Evolutionary conservation across 2,329 filamentous ascomycete species (phyloP).

Genomic region (Aspergillus sp.): DNA sequence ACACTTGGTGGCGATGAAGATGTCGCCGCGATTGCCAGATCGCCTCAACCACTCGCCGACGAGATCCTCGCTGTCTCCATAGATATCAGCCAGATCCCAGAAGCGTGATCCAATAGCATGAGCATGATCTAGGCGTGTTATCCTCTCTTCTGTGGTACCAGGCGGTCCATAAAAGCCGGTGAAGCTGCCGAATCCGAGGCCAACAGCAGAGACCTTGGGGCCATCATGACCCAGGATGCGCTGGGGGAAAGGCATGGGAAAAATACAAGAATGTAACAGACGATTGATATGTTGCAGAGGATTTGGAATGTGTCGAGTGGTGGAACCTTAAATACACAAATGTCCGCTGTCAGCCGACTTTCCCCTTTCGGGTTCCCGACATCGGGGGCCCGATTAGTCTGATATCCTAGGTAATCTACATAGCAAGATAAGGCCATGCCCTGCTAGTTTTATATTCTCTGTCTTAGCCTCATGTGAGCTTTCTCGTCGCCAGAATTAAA

Average conservation of each 20-base stretch:
- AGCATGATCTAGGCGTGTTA: slow-evolving; percentile 30
- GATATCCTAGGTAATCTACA: too few relatives aligned
- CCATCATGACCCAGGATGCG: slow-evolving; percentile 17
- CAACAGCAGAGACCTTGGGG: slow-evolving; percentile 23
- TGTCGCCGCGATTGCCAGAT: slow-evolving; percentile 35
- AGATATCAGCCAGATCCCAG: slow-evolving; percentile 37
- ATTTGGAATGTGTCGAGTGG: too few relatives aligned
- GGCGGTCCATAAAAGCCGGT: slow-evolving; percentile 19
- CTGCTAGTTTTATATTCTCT: too few relatives aligned
- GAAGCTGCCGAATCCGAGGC: slow-evolving; percentile 21
- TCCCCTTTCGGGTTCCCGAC: slow-evolving; percentile 2
- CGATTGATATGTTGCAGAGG: neutral
- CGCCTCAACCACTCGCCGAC: slow-evolving; percentile 43
- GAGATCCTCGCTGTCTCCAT: slow-evolving; percentile 28
- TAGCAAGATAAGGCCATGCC: too few relatives aligned
- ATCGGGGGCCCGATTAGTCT: too few relatives aligned
- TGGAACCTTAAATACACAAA: neutral
- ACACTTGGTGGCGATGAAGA: slow-evolving; percentile 43
- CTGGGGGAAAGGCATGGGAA: neutral
- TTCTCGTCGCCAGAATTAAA: too few relatives aligned
- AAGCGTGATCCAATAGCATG: slow-evolving; percentile 30
- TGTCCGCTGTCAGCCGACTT: neutral
- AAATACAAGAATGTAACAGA: neutral
- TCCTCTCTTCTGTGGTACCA: slow-evolving; percentile 13
- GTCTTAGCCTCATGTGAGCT: too few relatives aligned